Evolutionary conservation across 306 rosid species (phyloP).

Genomic region (Corylus avellana): DNA sequence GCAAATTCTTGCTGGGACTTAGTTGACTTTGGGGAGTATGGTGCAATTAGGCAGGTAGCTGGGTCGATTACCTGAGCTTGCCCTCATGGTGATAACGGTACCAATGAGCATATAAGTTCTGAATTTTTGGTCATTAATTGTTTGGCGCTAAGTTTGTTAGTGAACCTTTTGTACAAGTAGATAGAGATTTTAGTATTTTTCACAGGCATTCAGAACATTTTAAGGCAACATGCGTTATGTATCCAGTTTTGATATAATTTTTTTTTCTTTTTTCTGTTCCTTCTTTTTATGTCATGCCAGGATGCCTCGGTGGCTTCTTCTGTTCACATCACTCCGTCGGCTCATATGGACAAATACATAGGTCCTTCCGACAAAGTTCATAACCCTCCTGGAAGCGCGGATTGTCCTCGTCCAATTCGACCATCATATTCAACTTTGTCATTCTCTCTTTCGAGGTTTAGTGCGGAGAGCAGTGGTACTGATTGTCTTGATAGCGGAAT

Average conservation of each 20-base stretch:
- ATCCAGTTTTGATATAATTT: neutral
- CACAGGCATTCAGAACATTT: neutral
- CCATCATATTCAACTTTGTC: conserved; percentile 46
- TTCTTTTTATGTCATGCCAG: conserved; percentile 47
- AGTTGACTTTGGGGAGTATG: neutral
- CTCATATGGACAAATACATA: conserved; percentile 37
- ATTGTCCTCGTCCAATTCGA: conserved; percentile 30
- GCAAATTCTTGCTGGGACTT: neutral
- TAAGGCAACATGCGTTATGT: conserved; percentile 4
- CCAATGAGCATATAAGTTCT: neutral
- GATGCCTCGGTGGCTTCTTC: conserved; percentile 51
- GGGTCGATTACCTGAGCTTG: neutral
- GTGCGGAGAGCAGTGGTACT: conserved; percentile 30
- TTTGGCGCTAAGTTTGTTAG: neutral
- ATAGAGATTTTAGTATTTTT: neutral
- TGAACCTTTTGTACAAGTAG: neutral
- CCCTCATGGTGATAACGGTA: neutral
- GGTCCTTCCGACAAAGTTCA: conserved; percentile 21
- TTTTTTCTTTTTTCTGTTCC: conserved; percentile 10
- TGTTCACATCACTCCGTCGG: conserved; percentile 27
- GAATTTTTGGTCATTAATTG: neutral
- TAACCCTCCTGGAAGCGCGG: conserved; percentile 24
- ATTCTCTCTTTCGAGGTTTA: conserved; percentile 42
- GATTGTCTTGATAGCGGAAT: conserved; percentile 39
- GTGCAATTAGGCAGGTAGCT: neutral